These are phyloP conservation scores for Calocybe gangraenosa DNA, from an alignment of 768 basidiomycete species.

Conservation along the genomic window DNA sequence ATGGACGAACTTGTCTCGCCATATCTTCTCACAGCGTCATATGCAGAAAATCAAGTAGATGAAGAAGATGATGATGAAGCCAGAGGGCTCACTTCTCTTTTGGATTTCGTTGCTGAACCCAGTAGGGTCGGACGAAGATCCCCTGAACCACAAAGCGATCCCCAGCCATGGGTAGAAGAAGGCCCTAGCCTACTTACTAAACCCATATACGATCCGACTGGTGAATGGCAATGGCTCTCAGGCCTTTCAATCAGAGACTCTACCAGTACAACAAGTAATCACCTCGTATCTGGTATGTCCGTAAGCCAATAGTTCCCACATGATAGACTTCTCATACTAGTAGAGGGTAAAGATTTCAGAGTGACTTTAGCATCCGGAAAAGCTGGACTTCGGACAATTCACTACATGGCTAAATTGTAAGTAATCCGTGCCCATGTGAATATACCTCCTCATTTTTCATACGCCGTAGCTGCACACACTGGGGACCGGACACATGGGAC, in stretches of 20 bases:
- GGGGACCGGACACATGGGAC: not conserved
- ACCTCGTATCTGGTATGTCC: conserved; percentile 1
- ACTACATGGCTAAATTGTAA: conserved; percentile 15
- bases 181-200: not conserved
- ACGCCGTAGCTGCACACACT: not conserved
- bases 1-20: conserved; percentile 7
- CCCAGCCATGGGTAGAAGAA: too few relatives aligned
- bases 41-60: not conserved
- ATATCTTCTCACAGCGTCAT: not conserved
- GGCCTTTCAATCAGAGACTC: conserved; percentile 5
- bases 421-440: not conserved
- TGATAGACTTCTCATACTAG: not conserved
- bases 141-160: not conserved
- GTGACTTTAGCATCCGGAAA: conserved; percentile 11
- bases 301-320: conserved; percentile 1
- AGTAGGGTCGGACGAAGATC: too few relatives aligned
- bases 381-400: conserved; percentile 9
- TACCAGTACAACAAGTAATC: not conserved
- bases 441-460: not conserved
- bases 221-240: conserved; percentile 14
- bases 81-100: not conserved
- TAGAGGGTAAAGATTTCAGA: conserved; percentile 6
- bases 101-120: not conserved
- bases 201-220: conserved; percentile 13
- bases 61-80: not conserved